Evolutionary conservation across 805 yeast species (phyloP).

Genomic region (Schizosaccharomyces cryophilus): DNA sequence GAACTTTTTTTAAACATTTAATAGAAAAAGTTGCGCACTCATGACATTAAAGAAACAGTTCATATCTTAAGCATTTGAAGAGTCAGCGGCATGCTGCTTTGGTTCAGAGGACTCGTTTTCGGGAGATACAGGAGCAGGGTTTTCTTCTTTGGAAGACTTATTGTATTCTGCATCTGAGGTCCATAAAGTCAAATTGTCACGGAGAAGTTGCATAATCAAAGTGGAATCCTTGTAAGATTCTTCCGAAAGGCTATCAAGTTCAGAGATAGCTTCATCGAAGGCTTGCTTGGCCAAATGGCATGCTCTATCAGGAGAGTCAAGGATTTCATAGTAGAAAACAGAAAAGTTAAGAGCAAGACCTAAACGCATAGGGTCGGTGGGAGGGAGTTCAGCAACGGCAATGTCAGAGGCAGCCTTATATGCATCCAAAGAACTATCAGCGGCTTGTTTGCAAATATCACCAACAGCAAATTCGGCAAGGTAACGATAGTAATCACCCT

Average conservation of each 20-base stretch:
- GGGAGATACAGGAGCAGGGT: conserved; percentile 12
- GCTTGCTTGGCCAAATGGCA: conserved; percentile 98
- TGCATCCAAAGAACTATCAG: conserved; percentile 78
- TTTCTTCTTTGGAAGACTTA: conserved; percentile 30
- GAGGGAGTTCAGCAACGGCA: conserved; percentile 88
- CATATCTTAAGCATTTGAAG: background rate
- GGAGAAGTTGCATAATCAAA: conserved; percentile 91
- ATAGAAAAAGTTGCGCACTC: too few species aligned
- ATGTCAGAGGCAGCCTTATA: conserved; percentile 90
- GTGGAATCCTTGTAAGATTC: conserved; percentile 97
- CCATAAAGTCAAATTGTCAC: conserved; percentile 97
- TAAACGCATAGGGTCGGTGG: conserved; percentile 94
- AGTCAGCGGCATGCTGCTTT: background rate
- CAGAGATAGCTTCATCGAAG: conserved; percentile 96
- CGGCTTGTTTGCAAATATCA: conserved; percentile 79
- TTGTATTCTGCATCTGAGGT: conserved; percentile 80
- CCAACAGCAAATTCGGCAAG: conserved; percentile 87
- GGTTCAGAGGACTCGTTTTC: background rate
- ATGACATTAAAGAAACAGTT: background rate
- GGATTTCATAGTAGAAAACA: conserved; percentile 92
- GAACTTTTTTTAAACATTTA: too few species aligned
- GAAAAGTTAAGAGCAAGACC: conserved; percentile 96
- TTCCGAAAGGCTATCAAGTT: conserved; percentile 88
- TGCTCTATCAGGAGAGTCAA: conserved; percentile 95
- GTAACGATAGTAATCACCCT: conserved; percentile 98